Base-by-base conservation (phyloP, 208 protist genomes). In the Acanthamoeba royreba region DNA sequence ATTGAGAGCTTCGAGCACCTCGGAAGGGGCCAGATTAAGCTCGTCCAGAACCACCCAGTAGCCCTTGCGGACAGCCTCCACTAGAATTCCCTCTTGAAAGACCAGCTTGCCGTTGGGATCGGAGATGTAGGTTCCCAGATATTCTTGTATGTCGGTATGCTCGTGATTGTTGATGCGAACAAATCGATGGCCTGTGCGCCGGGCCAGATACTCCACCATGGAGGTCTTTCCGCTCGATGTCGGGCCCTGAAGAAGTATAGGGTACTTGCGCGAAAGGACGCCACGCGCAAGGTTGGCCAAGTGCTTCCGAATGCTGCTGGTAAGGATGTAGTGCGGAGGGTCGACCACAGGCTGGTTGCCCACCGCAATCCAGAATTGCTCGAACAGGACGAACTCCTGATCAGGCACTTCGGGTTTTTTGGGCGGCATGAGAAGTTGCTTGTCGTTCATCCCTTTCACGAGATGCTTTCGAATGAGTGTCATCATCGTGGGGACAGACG, bases 101-200 rank as follows among this genome's bases (percentile, higher is more conserved):
- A 98, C 97, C 8, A 99, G 97, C 93, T 98, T 98, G 17, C 99
- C 99, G 38, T 98, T 93, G 52, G 98, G 97, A 95, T 99, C 98
- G 3, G 99, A 98, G 47, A 99, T 97, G 95, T 99, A 99, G 83
- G 97, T 96, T 40, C 99, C 99, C 40, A 99, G 94, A 97, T 99
- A 99, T 95, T 99, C 99, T 95, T 99, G 98, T 33, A 99, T 96
- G 96, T 99, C 99, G 3, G 99, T 99, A 95, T 99, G 99, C 95
- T 99, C 99, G 96, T 99, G 99, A 97, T 99, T 99, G 97, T 99
- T 99, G 95, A 99, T 99, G 79, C 99, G 98, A 4, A 99, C 98
- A 95, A 99, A 99, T 22, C 96, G 97, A 96, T 99, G 99, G 22
- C 99, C 99, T 5, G 99, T 99, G 19, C 98, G 90, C 69, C 98